Base-by-base conservation (phyloP, 2,329 filamentous ascomycete genomes). In the Ophiostoma sp. region DNA sequence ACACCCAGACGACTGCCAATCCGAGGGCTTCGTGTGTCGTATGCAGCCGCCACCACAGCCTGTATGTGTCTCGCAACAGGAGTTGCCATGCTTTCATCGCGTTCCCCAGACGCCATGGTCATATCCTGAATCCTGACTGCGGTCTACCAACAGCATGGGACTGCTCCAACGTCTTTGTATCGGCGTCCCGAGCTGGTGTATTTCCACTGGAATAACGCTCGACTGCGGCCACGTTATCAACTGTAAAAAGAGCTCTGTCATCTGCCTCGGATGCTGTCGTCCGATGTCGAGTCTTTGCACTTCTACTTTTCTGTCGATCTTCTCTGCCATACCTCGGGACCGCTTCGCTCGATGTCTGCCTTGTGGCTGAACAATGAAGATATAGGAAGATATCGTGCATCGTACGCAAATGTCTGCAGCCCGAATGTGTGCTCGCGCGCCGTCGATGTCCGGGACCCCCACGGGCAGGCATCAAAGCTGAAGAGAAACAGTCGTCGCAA, bases 141-240 rank as follows among this genome's bases (percentile, higher is more conserved):
- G 27, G 27, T 27, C 27, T 27, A 27, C 27, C 27, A 27, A 27
- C 27, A 27, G 27, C 27, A 27, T 27, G 1, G 27, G 27, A 27
- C 27, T 27, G 27, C 27, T 27, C 27, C 27, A 27, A 27, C 27
- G 27, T 27, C 27, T 55, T 55, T 27, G 27, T 27, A 55, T 36
- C 27, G 5, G 49, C 49, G 18, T 55, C 27, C 27, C 27, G 2
- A 27, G 18, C 27, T 55, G 27, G 49, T 55, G 49, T 55, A 55
- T 36, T 55, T 36, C 49, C n/a, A 55, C 49, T 55, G 49, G 49
- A 55, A 27, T 55, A 55, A 55, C n/a, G n/a, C 49, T 52, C n/a
- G 11, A 52, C 6, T 14, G 27, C 27, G 49, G 18, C 49, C 9
- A 18, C n/a, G 49, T 18, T 27, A 55, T 9, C 49, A 47, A 27